phyloP scores from a whole-genome alignment of 2,329 filamentous ascomycete species.

The Stagonosporopsis tanaceti region DNA sequence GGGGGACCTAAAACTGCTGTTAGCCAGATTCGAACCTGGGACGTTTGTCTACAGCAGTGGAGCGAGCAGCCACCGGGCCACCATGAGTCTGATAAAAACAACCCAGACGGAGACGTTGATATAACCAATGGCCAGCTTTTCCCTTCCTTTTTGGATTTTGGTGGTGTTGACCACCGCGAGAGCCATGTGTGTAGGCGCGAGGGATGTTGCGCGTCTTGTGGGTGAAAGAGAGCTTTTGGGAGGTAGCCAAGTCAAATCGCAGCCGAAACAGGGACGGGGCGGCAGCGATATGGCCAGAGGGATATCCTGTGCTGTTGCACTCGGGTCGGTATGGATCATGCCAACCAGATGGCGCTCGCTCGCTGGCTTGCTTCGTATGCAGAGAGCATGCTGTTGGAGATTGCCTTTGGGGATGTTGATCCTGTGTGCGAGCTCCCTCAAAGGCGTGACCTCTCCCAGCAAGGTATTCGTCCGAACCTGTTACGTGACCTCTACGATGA shows the following conservation, averaged over 20 bases:
- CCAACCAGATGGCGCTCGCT: background rate
- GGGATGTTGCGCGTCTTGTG: background rate
- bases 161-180: background rate
- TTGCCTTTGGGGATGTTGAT: background rate
- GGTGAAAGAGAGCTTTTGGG: background rate
- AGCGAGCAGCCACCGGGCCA: background rate
- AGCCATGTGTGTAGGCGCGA: background rate
- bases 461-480: background rate
- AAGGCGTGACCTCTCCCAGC: background rate
- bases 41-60: background rate
- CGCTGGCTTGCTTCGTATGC: background rate
- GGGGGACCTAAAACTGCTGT: background rate
- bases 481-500: background rate
- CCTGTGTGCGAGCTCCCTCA: background rate
- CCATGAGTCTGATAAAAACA: slow-evolving; percentile 1
- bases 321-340: background rate
- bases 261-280: background rate
- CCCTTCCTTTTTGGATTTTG: background rate
- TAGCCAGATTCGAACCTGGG: slow-evolving; percentile 4
- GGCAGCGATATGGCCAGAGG: background rate
- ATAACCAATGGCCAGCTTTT: background rate
- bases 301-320: background rate
- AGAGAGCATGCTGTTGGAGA: background rate
- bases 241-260: background rate
- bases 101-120: background rate